Conservation (phyloP, 2,329 filamentous ascomycete genomes). For the Ilyonectria sp. region DNA sequence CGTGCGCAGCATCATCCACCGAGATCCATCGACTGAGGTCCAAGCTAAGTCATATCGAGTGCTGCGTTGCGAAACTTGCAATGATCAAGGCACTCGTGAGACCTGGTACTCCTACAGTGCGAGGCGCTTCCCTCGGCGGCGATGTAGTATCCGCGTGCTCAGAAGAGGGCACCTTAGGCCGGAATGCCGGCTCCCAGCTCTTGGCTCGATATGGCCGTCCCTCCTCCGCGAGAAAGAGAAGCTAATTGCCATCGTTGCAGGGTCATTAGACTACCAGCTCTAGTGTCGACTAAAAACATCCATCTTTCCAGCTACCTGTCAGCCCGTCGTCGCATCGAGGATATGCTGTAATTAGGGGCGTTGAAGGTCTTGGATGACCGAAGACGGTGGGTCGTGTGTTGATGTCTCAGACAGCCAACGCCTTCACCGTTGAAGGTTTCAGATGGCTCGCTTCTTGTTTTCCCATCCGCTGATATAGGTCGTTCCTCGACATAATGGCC, state of each 20-base stretch:
- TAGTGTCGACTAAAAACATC: slow-evolving; percentile 6
- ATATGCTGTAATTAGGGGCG: slow-evolving; percentile 4
- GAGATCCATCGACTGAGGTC: neutral
- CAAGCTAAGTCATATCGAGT: slow-evolving; percentile 23
- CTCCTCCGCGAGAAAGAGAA: neutral
- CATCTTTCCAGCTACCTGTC: slow-evolving; percentile 2
- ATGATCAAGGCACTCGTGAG: slow-evolving; percentile 1
- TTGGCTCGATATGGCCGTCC: neutral
- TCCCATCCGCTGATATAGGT: neutral
- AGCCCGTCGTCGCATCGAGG: slow-evolving; percentile 9
- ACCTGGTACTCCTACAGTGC: slow-evolving; percentile 31
- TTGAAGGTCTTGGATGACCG: neutral
- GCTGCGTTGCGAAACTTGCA: slow-evolving; percentile 21
- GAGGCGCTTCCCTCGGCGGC: slow-evolving; percentile 32
- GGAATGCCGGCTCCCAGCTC: slow-evolving; percentile 9
- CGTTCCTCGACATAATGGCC: slow-evolving; percentile 1
- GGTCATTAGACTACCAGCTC: slow-evolving; percentile 8
- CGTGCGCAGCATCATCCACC: slow-evolving; percentile 10
- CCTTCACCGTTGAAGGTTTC: slow-evolving; percentile 31
- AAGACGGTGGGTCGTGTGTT: neutral
- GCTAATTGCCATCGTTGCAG: slow-evolving; percentile 7
- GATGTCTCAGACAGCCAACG: slow-evolving; percentile 14
- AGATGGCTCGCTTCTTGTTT: slow-evolving; percentile 12
- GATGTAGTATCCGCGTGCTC: neutral
- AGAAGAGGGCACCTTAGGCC: neutral